Percentiles rank a stretch among this genome's conserved stretches.
phyloP scores from a whole-genome alignment of 78 protist species.

The Dictyostelium citrinum region DNA sequence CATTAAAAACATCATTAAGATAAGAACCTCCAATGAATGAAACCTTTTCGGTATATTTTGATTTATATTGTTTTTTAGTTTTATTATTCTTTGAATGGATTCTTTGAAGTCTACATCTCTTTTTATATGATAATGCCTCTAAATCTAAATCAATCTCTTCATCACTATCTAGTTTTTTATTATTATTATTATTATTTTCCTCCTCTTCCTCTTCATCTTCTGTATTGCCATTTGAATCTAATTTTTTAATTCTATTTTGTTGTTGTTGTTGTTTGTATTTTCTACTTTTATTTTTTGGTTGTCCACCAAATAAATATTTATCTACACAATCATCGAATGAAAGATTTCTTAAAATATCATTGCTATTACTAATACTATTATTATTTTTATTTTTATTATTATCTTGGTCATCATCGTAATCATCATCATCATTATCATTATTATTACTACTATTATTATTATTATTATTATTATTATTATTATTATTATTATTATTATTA shows the following conservation, averaged over 20 bases:
- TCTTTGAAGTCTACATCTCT: conserved; percentile 62
- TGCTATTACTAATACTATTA: not conserved
- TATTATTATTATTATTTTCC: not conserved
- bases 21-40: not conserved
- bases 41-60: not conserved
- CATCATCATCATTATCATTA: no score
- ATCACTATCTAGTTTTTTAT: conserved; percentile 12
- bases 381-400: not conserved
- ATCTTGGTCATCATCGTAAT: not conserved
- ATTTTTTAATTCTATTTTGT: not conserved
- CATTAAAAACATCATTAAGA: not conserved
- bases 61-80: not conserved
- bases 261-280: not conserved
- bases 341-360: not conserved
- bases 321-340: not conserved
- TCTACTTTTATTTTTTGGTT: not conserved
- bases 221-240: not conserved
- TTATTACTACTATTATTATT: no score
- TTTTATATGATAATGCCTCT: conserved; percentile 44
- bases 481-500: not conserved
- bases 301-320: not conserved
- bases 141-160: conserved; percentile 56
- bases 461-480: no score
- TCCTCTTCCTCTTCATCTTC: not conserved
- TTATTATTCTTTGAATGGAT: conserved; percentile 11